Evolutionary conservation across 768 basidiomycete species (phyloP), one percentile per base, ranked within the genome.

Genomic region (Podaxis mareebaensis): DNA sequence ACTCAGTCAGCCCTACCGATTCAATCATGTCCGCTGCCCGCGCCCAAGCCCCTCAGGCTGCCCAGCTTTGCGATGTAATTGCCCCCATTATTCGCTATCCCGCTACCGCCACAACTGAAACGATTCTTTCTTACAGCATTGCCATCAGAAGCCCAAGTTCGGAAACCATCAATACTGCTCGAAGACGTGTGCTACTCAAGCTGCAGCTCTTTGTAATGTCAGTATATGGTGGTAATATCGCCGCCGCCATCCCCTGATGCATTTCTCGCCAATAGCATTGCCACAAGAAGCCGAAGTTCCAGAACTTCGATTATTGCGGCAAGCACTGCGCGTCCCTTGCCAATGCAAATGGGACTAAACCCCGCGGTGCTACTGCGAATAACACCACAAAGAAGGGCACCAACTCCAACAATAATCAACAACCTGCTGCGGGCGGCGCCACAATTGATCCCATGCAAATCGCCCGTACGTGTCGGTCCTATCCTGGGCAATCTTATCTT

Each of bases 251-350:
- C 6, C n/a, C 61, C 60, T 40, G 46, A 57, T 28, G 44, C 49
- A 11, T 13, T 28, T 53, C 17, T 33, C 44, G 22, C 56, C 53
- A 54, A 3, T 65, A 84, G 83, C 75, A 82, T 64, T 89, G 88
- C 67, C 81, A 84, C 65, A 79, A 79, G 69, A 85, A 83, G 64
- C 84, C 85, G 4, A 89, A 86, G 71, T 85, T 81, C 67, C 81
- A 79, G 66, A 79, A 76, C 65, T 84, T 85, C 67, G 82, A 84
- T 56, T 89, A 80, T 67, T 89, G 88, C 63, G 85, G 88, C 60
- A 85, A 86, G 78, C 85, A 81, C 58, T 89, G 88, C 67, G 87
- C 86, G 17, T 71, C 79, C 15, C 64, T 78, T 54, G 86, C 86
- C 22, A 74, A 72, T 33, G 68, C 74, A 11, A 67, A 65, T n/a